phyloP scores from a whole-genome alignment of 2,329 filamentous ascomycete species.

The Fusarium sterilihyphosum region DNA sequence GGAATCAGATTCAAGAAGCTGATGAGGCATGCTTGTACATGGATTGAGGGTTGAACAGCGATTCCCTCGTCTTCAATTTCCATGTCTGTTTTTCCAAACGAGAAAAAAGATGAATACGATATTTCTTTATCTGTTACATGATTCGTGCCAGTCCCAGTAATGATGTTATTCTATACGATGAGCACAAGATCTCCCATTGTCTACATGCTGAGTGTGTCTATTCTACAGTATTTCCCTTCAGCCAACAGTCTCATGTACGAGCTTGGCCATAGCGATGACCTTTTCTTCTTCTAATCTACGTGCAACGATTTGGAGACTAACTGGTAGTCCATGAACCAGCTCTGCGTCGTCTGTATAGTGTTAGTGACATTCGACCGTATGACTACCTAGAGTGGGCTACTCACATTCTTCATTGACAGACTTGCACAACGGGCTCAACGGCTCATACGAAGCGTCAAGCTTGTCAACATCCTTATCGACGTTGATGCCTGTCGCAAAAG shows the following conservation, averaged over 20 bases:
- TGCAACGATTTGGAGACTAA: conserved; percentile 57
- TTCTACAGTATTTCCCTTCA: not conserved
- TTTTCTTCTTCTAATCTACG: conserved; percentile 55
- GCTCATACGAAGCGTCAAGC: conserved; percentile 43
- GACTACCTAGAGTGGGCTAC: conserved; percentile 26
- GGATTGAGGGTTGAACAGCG: conserved; percentile 7
- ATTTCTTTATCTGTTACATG: conserved; percentile 32
- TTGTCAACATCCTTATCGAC: conserved; percentile 55
- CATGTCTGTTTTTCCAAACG: conserved; percentile 26
- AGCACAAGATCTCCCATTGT: not conserved
- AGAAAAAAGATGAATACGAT: conserved; percentile 41
- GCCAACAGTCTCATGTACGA: conserved; percentile 5
- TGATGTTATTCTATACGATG: not conserved
- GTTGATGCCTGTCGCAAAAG: conserved; percentile 55
- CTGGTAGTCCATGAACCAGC: conserved; percentile 53
- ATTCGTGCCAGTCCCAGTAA: not conserved
- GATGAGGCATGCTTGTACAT: conserved; percentile 12
- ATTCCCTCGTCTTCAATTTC: conserved; percentile 22
- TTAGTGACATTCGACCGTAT: not conserved
- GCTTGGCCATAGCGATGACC: conserved; percentile 45
- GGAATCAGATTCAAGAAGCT: not conserved
- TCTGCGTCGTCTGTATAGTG: conserved; percentile 49
- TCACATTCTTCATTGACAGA: conserved; percentile 55
- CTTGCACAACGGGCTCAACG: conserved; percentile 51
- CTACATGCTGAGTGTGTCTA: not conserved